Base-by-base conservation (phyloP, 257 asterid species). In the Solanum arcanum region DNA sequence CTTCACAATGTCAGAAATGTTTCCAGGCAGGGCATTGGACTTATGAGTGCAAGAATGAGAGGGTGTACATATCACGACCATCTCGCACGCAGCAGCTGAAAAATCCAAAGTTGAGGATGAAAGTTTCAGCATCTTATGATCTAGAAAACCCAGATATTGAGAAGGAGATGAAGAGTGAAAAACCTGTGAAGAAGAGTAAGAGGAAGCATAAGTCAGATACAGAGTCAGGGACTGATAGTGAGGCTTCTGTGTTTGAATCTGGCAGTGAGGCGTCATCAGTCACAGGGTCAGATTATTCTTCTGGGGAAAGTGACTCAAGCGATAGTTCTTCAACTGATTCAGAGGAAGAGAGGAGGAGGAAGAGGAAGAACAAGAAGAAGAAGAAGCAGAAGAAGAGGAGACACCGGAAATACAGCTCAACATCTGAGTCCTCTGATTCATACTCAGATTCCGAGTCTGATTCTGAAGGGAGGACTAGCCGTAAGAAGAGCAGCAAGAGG, bases 11-110 rank as follows among this genome's bases (percentile, higher is more conserved):
- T 88, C 98, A 95, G 89, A 97, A 94, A 89, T 96, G 99, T 89
- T 97, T 88, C 89, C 98, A 95, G 87, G 68, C 94, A 4, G 98
- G 98, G 74, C 98, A 94, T 89, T 95, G 99, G 99, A 97, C 99
- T 2, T 96, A 97, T 29, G 99, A 95, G 90, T 95, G 99, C 91
- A 93, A 94, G 95, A 94, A 95, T 9, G 98, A 95, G 85, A 90
- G 99, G 88, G 98, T 97, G 44, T 97, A 95, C 83, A 92, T 97
- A 59, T 95, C 99, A 44, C 88, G 98, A 7, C 98, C 98, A 3
- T 97, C 98, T 10, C 95, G 98, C 3, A 94, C 98, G 0, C 98
- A 95, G 93, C 99, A 94, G 56, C 89, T 95, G 88, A 97, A 95
- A 88, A 97, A 97, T 91, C 99, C 99, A 0, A 94, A 94, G 85